phyloP scores from a whole-genome alignment of 2,329 filamentous ascomycete genomes.

The Coniochaeta sp. region DNA sequence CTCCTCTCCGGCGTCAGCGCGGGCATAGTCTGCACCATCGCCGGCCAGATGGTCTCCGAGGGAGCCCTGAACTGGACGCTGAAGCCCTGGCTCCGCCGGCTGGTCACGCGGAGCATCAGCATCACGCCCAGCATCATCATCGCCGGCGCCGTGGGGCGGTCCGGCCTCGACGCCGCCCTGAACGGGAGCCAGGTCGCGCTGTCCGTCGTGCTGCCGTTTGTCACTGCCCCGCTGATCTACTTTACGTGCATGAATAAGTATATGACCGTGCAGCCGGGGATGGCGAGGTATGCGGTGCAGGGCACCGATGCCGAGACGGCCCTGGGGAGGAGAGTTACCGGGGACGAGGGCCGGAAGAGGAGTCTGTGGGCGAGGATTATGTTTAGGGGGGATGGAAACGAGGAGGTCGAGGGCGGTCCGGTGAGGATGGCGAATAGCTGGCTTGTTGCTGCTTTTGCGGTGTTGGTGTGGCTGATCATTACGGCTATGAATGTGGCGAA shows the following conservation, averaged over 20 bases:
- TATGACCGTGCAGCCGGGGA: constrained; percentile 61
- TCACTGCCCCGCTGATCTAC: constrained; percentile 76
- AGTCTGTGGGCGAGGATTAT: neutral
- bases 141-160: constrained; percentile 65
- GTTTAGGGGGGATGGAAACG: neutral
- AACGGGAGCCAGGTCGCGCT: constrained; percentile 73
- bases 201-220: constrained; percentile 72
- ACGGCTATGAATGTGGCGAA: constrained; percentile 72
- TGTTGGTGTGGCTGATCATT: constrained; percentile 56
- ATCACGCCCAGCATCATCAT: constrained; percentile 80
- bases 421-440: constrained; percentile 68
- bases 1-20: constrained; percentile 74
- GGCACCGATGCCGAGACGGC: constrained; percentile 48
- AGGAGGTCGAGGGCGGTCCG: constrained; percentile 4
- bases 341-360: neutral
- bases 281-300: constrained; percentile 23
- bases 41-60: constrained; percentile 83
- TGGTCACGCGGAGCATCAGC: constrained; percentile 71
- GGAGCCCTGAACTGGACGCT: constrained; percentile 71
- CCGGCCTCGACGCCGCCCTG: constrained; percentile 63
- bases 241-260: constrained; percentile 74
- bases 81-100: constrained; percentile 68
- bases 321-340: constrained; percentile 22
- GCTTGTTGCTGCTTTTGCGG: constrained; percentile 43
- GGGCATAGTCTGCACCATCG: constrained; percentile 82